Evolutionary conservation across 2,329 filamentous ascomycete species (phyloP).

Genomic region (Gnomoniopsis sp.): DNA sequence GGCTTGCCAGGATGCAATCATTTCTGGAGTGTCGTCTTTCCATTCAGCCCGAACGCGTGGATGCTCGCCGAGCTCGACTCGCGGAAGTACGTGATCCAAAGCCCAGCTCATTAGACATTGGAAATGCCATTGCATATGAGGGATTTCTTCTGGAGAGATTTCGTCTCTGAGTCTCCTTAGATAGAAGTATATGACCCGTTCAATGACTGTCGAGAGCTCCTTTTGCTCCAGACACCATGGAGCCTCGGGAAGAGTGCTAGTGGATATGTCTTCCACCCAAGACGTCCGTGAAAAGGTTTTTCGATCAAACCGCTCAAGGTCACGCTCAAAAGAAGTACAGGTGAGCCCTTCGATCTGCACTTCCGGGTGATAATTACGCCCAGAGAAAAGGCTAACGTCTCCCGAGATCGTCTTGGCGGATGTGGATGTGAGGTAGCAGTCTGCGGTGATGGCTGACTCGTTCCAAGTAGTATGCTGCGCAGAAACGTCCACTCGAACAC

Average conservation of each 20-base stretch:
- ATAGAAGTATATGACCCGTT: background rate
- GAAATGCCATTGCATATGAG: background rate
- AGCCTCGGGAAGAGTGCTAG: background rate
- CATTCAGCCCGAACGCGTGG: background rate
- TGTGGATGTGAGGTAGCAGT: background rate
- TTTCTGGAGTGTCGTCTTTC: background rate
- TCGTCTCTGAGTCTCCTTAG: background rate
- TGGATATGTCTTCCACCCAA: background rate
- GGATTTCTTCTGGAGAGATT: background rate
- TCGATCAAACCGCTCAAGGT: background rate
- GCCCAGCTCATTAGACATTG: slow-evolving; percentile 1
- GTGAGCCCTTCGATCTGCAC: slow-evolving; percentile 14
- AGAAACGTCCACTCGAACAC: background rate
- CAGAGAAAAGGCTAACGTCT: slow-evolving; percentile 6
- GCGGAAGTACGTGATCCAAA: background rate
- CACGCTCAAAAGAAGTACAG: background rate
- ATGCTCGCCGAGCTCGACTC: background rate
- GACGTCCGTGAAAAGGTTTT: background rate
- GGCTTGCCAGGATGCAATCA: slow-evolving; percentile 2
- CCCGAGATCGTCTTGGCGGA: background rate
- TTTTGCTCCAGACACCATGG: background rate
- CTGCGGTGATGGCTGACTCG: no score
- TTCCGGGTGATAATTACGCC: background rate
- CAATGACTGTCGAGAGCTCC: background rate
- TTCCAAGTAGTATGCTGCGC: no score